These are phyloP conservation scores for Arxiozyma heterogenica DNA, from an alignment of 1,139 yeast genomes.

Conservation along the genomic window DNA sequence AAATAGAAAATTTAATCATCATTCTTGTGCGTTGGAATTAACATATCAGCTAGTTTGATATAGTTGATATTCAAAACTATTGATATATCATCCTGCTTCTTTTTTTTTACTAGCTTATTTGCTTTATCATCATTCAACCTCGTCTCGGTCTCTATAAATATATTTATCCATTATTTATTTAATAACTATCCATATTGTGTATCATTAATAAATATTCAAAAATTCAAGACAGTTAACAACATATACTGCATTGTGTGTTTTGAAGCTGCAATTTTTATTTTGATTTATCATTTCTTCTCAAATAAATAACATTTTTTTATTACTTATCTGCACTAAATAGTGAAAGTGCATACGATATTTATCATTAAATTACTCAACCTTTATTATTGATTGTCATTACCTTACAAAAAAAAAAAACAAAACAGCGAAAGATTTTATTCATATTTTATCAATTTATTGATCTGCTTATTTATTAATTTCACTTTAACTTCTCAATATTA, in stretches of 20 bases:
- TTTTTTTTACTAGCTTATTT: too few relatives aligned
- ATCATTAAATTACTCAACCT: not conserved
- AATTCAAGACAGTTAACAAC: not conserved
- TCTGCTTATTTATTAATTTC: too few relatives aligned
- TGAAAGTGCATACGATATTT: not conserved
- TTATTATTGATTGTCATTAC: not conserved
- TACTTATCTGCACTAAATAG: not conserved
- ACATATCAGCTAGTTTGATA: not conserved
- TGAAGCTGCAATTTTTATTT: too few relatives aligned
- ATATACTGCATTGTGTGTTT: too few relatives aligned
- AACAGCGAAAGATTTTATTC: not conserved
- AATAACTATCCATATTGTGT: not conserved
- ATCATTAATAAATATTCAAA: not conserved
- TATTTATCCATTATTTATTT: not conserved
- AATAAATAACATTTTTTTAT: too few relatives aligned
- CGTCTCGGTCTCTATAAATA: too few relatives aligned
- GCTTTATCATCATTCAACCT: not conserved
- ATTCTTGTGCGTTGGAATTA: too few relatives aligned
- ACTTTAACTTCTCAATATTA: not conserved
- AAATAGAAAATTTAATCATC: too few relatives aligned
- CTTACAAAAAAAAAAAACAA: too few relatives aligned
- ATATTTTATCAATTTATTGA: too few relatives aligned
- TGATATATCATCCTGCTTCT: not conserved
- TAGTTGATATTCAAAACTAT: not conserved
- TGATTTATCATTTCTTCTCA: not conserved